Evolutionary conservation across 192 early-diverging fungal species (phyloP), one percentile per base, ranked within the genome.

Genomic region (Gigaspora rosea): DNA sequence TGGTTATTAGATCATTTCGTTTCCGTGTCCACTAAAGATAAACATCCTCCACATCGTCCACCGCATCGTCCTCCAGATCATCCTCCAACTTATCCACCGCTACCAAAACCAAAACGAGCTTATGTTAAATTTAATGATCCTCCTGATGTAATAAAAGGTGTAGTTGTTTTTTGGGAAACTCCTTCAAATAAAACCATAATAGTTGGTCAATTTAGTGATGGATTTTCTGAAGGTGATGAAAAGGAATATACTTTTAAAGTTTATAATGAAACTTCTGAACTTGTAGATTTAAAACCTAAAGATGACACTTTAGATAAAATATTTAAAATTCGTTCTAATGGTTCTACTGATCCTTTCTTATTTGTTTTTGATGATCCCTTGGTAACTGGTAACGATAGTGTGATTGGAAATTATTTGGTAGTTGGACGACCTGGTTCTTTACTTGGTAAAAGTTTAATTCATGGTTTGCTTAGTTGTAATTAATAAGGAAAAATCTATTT

Each of bases 301-400:
- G 3, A 62, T 62, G 59, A 62, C 9, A 12, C 10, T 62, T 62
- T 62, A 11, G 59, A 62, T 62, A 32, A 12, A 62, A 8, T 62
- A 32, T 13, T 62, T 32, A 62, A 62, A 62, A 62, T 62, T 12
- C 20, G 18, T 32, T 13, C 59, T 12, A 62, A 62, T 62, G 59
- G 59, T 62, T 62, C 59, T 13, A 62, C 59, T 3, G 59, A 62
- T 7, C 22, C 11, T 62, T 62, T 62, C 59, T 62, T 62, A 62
- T 62, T 62, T 62, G 12, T 2, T 33, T 10, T 62, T 22, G 32
- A 62, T 32, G 10, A 0, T 32, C 10, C 59, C 10, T 62, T 62
- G 32, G 13, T 62, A 3, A 13, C 59, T 3, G 9, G 9, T 33
- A 41, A 41, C 7, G 10, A 32, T 18, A 18, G 27, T 62, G 32